A percentile compares a stretch with the other conserved stretches of the same genome.
Conservation (phyloP, 108 stramenopile genomes). For the Fistulifera pelliculosa region DNA sequence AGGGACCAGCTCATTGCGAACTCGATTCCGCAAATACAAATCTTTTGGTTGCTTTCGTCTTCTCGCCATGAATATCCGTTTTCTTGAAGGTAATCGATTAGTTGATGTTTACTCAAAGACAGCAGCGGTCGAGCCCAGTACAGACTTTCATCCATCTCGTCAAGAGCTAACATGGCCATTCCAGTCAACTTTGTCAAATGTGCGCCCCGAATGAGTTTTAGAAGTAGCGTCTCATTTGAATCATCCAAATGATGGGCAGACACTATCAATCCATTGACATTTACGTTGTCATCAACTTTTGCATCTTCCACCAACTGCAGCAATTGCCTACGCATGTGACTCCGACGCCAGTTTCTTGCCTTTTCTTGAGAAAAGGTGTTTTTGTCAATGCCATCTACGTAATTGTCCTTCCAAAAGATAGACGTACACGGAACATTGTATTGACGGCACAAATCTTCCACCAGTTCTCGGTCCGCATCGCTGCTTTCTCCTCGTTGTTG, state of each 20-base stretch:
- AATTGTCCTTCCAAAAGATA: slow-evolving; percentile 41
- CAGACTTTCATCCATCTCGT: not conserved
- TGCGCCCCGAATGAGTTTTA: slow-evolving; percentile 75
- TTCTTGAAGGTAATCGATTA: slow-evolving; percentile 37
- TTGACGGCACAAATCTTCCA: slow-evolving; percentile 38
- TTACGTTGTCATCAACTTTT: slow-evolving; percentile 5
- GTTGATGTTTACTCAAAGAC: slow-evolving; percentile 42
- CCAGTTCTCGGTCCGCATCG: slow-evolving; percentile 53
- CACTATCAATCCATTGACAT: slow-evolving; percentile 42
- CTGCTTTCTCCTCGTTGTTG: slow-evolving; percentile 60
- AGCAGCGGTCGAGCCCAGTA: slow-evolving; percentile 69
- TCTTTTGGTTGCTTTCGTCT: slow-evolving; percentile 59
- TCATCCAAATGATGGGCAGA: slow-evolving; percentile 85
- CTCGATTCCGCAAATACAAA: slow-evolving; percentile 79
- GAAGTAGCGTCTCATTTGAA: slow-evolving; percentile 65
- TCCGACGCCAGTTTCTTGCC: slow-evolving; percentile 72
- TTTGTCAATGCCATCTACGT: no score
- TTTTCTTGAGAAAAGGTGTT: slow-evolving; percentile 68
- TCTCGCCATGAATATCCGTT: slow-evolving; percentile 57
- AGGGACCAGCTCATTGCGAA: slow-evolving; percentile 80
- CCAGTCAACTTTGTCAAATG: slow-evolving; percentile 69
- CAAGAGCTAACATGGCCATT: slow-evolving; percentile 36
- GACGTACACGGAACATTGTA: slow-evolving; percentile 46
- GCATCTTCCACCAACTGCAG: slow-evolving; percentile 3
- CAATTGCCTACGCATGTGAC: slow-evolving; percentile 21